Percentiles rank a stretch among this genome's conserved stretches.
These are phyloP conservation scores for Claviceps arundinis DNA, from an alignment of 2,329 filamentous ascomycete genomes.

Conservation along the genomic window DNA sequence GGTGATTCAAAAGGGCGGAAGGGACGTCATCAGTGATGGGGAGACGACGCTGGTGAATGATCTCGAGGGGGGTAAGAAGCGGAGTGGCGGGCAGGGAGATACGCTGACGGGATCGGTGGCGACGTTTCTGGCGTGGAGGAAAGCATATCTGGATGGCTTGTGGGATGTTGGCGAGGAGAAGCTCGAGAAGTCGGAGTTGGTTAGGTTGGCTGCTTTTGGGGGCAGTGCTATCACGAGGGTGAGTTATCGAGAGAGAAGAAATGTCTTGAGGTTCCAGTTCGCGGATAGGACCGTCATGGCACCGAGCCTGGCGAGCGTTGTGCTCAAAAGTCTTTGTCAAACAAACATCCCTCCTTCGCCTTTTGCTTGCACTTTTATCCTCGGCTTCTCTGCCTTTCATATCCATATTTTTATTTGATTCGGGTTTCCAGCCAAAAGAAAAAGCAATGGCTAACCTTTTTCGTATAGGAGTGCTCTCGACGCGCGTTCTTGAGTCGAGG, in stretches of 20 bases:
- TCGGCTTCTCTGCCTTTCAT: no score
- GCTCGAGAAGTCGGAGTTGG: constrained; percentile 41
- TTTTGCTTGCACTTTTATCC: no score
- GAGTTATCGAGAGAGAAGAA: constrained; percentile 16
- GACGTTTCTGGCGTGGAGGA: constrained; percentile 78
- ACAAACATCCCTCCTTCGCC: no score
- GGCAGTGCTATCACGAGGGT: constrained; percentile 78
- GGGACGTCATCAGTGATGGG: constrained; percentile 76
- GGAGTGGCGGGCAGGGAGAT: constrained; percentile 89
- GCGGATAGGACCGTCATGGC: no score
- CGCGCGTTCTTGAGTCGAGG: constrained; percentile 78
- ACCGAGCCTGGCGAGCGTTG: no score
- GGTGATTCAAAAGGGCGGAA: constrained; percentile 75
- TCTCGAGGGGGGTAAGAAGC: constrained; percentile 68
- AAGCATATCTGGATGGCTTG: constrained; percentile 69
- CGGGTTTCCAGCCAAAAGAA: background rate
- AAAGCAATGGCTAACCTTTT: background rate
- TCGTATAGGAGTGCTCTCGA: constrained; percentile 58
- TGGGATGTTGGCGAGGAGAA: constrained; percentile 49
- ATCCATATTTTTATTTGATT: no score
- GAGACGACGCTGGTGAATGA: constrained; percentile 63
- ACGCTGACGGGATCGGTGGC: constrained; percentile 83
- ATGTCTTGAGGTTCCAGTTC: no score
- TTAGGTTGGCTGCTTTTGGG: constrained; percentile 72
- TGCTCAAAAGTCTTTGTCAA: no score